phyloP scores from a whole-genome alignment of 2,329 filamentous ascomycete genomes.

The Fusarium poae region DNA sequence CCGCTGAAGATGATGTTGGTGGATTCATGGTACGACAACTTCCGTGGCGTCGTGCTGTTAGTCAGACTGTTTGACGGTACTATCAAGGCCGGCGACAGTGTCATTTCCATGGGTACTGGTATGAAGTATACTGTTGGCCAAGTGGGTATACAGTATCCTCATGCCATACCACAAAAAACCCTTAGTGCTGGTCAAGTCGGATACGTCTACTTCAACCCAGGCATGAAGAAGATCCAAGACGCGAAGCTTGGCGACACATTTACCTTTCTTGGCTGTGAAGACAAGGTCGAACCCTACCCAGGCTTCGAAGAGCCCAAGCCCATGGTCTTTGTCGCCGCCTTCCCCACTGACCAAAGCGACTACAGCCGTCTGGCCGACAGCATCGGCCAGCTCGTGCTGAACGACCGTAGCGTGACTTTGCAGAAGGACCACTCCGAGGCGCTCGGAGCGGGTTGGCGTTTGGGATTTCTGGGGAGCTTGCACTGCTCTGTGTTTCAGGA shows the following conservation, averaged over 20 bases:
- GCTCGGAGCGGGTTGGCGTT: conserved; percentile 90
- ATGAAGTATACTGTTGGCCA: conserved; percentile 94
- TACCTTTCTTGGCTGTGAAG: conserved; percentile 83
- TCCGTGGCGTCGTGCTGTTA: conserved; percentile 91
- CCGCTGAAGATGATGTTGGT: conserved; percentile 89
- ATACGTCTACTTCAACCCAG: conserved; percentile 97
- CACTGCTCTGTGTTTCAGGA: conserved; percentile 99
- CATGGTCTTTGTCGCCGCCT: conserved; percentile 99
- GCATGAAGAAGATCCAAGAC: conserved; percentile 97
- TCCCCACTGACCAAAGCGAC: conserved; percentile 90
- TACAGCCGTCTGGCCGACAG: conserved; percentile 91
- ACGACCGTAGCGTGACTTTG: conserved; percentile 93
- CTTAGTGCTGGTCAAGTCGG: conserved; percentile 94
- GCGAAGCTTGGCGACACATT: conserved; percentile 97
- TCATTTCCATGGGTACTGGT: conserved; percentile 90
- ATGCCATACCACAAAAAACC: conserved; percentile 82
- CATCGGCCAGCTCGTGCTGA: conserved; percentile 92
- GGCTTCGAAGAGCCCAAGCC: conserved; percentile 98
- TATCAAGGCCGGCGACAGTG: conserved; percentile 82
- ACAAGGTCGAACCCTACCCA: conserved; percentile 81
- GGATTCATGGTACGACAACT: conserved; percentile 98
- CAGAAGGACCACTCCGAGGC: conserved; percentile 96
- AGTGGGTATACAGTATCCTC: conserved; percentile 95
- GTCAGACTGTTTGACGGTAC: conserved; percentile 92
- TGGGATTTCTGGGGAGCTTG: conserved; percentile 95